Conservation (phyloP, 805 yeast genomes). For the Ogataea dorogensis region DNA sequence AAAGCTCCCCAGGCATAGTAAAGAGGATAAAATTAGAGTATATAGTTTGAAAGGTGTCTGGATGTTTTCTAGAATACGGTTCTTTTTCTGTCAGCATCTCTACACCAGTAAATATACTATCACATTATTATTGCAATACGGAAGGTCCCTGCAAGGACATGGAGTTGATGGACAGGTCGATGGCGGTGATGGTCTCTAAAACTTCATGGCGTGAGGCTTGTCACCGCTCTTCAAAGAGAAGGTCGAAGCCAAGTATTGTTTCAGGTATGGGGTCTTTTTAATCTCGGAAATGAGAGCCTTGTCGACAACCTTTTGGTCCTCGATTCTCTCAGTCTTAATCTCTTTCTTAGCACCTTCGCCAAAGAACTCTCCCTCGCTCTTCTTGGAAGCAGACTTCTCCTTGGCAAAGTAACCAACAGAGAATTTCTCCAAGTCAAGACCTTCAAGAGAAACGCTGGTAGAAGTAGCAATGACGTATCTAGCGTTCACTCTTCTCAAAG, state of each 20-base stretch:
- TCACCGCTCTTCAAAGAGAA: slow-evolving; percentile 98
- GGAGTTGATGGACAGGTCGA: slow-evolving; percentile 19
- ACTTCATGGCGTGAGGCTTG: slow-evolving; percentile 97
- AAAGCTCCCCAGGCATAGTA: slow-evolving; percentile 34
- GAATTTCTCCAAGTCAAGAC: slow-evolving; percentile 87
- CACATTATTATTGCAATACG: slow-evolving; percentile 13
- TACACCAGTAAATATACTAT: slow-evolving; percentile 11
- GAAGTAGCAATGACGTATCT: slow-evolving; percentile 99
- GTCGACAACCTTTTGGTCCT: slow-evolving; percentile 96
- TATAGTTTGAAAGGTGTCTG: no score
- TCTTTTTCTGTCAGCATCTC: slow-evolving; percentile 5
- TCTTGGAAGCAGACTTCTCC: slow-evolving; percentile 80
- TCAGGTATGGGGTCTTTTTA: slow-evolving; percentile 96
- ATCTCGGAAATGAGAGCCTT: slow-evolving; percentile 88
- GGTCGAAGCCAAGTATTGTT: slow-evolving; percentile 92
- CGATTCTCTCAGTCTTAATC: slow-evolving; percentile 90
- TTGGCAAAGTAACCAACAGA: slow-evolving; percentile 94
- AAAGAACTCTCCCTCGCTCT: slow-evolving; percentile 92
- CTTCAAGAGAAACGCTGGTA: slow-evolving; percentile 75
- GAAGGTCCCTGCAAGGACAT: slow-evolving; percentile 14
- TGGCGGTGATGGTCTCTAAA: slow-evolving; percentile 44
- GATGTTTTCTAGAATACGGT: no score
- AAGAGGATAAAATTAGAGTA: no score
- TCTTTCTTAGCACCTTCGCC: slow-evolving; percentile 80
- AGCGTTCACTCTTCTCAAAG: slow-evolving; percentile 98